Conservation (phyloP, 192 early-diverging fungal species). For the Geosiphon pyriformis region DNA sequence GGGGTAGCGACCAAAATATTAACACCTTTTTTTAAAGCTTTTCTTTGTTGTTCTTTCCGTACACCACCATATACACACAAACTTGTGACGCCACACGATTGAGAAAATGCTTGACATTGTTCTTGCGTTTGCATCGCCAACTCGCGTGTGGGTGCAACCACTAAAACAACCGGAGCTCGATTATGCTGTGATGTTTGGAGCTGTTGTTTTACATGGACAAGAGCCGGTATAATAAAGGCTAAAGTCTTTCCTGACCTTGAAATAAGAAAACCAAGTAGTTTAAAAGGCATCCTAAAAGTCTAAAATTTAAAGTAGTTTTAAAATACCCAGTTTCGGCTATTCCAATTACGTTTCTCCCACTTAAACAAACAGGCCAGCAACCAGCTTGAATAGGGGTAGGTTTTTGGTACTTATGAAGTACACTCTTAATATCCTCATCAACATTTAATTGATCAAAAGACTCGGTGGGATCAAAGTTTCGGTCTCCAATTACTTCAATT, state of each 20-base stretch:
- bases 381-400: conserved; percentile 93
- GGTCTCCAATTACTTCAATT: conserved; percentile 12
- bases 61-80: conserved; percentile 90
- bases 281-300: no score
- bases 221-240: conserved; percentile 87
- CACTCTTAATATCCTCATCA: conserved; percentile 50
- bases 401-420: conserved; percentile 60
- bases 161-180: conserved; percentile 65
- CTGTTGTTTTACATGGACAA: conserved; percentile 70
- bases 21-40: conserved; percentile 45
- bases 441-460: conserved; percentile 67
- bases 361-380: conserved; percentile 85
- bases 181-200: conserved; percentile 41
- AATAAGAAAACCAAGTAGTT: no score
- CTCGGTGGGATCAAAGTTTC: conserved; percentile 46
- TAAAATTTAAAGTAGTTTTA: no score
- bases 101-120: conserved; percentile 64
- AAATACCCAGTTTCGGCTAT: conserved; percentile 92
- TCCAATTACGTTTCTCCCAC: conserved; percentile 81
- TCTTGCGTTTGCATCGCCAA: conserved; percentile 93
- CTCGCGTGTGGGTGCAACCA: conserved; percentile 94
- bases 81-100: conserved; percentile 54
- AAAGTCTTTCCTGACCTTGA: conserved; percentile 82
- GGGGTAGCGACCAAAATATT: conserved; percentile 92
- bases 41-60: conserved; percentile 65